Evolutionary conservation across 345 rosid genomes (phyloP).

Genomic region (Excoecaria cochinchinensis): DNA sequence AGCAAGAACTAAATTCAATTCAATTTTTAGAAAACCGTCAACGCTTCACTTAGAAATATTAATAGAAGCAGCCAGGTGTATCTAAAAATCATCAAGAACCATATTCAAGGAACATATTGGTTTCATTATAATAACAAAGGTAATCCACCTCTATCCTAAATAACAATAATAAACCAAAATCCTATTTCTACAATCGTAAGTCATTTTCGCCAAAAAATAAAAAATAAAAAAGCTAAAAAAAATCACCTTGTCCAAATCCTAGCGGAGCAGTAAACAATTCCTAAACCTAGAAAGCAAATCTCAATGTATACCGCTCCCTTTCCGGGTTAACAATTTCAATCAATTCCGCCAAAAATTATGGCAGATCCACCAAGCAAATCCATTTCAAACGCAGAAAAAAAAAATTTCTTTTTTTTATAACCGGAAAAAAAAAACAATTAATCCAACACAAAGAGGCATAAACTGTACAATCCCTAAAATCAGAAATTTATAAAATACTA

Average conservation of each 20-base stretch:
- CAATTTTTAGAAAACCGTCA: neutral
- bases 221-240: too few species aligned
- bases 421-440: neutral
- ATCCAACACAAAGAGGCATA: neutral
- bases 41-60: neutral
- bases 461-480: neutral
- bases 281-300: neutral
- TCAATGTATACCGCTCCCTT: neutral
- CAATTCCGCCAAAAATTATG: neutral
- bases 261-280: neutral
- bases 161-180: neutral
- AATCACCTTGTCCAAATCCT: neutral
- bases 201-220: neutral
- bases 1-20: neutral
- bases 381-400: neutral
- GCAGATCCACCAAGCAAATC: neutral
- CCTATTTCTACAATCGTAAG: neutral
- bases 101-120: neutral
- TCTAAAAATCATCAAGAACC: neutral
- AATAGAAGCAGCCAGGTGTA: neutral
- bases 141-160: neutral
- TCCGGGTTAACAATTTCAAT: conserved; percentile 3
- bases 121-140: neutral
- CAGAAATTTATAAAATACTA: neutral
- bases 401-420: neutral